Base-by-base conservation (phyloP, 177 flowering plant genomes). In the Vitis hybrid region DNA sequence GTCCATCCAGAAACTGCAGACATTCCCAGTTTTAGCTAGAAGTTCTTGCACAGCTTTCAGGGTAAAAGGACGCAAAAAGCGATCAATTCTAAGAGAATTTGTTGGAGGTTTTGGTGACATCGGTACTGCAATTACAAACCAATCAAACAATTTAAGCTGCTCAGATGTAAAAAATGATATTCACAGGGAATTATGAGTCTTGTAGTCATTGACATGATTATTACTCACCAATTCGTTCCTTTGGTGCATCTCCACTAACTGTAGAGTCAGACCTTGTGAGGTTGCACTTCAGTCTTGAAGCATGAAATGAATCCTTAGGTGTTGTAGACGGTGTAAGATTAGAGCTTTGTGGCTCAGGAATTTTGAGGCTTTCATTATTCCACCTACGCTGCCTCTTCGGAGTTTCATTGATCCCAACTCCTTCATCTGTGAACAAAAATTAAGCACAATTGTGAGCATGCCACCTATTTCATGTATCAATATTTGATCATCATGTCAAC, bases 31-130 rank as follows among this genome's bases (percentile, higher is more conserved):
- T 85, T 88, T 93, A 6, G 85, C 91, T 16, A 95, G 82, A 78
- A 95, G 94, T 53, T 95, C 99, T 74, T 95, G 97, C 19, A 91
- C 97, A 56, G 98, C 96, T 81, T 91, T 95, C 62, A 95, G 70
- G 60, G 99, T 95, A 71, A 95, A 95, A 50, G 99, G 98, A 26
- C 98, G 95, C 70, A 95, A 76, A 78, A 95, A 95, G n/a, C 76
- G 85, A 81, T 93, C 97, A 76, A 95, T 89, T 70, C 87, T 86
- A 33, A 95, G 88, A 21, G 99, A 90, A 75, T 76, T 88, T 5
- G 96, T 95, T 7, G 97, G 84, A 62, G 93, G 63, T 62, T 82
- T 91, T 31, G 76, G 76, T 13, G 98, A 84, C 22, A 92, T 90
- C 64, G 97, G 97, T 70, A 95, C 99, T 95, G 91, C 74, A 39